Base-by-base conservation (phyloP, 139 green algal genomes). In the Pseudopediastrum boryanum region DNA sequence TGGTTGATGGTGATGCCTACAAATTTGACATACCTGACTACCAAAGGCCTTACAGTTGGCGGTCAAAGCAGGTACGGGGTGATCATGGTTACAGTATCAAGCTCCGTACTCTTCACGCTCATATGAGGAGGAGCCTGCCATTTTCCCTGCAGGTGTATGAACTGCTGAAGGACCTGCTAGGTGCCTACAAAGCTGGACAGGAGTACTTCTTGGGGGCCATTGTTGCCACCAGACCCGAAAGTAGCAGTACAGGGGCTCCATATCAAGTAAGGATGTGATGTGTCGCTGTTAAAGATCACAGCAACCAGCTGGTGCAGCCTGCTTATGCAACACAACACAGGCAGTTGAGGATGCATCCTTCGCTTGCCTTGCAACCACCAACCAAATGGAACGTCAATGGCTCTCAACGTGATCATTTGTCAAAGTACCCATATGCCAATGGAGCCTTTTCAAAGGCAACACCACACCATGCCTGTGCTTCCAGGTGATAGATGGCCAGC, bases 401-500 rank as follows among this genome's bases (percentile, higher is more conserved):
- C n/a, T n/a, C n/a, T n/a, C n/a, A n/a, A n/a, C n/a, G n/a, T n/a
- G n/a, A n/a, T n/a, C n/a, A n/a, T n/a, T n/a, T n/a, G n/a, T n/a
- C n/a, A n/a, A n/a, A n/a, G n/a, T n/a, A n/a, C n/a, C 19, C 48
- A 19, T 58, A 58, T 58, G 16, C 16, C 48, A 58, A 58, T 19
- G 16, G 48, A 16, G 48, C 48, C 48, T 19, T 19, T 58, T 58
- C 48, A 58, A 27, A 19, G 16, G 48, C n/a, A 58, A 19, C 19
- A 27, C 16, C 48, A 58, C 48, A 58, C 16, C 48, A 16, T 19
- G 16, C 48, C 48, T 58, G 48, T 38, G 1, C 42, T 52, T 43
- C 12, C 82, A 92, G 83, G 71, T 92, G 27, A 90, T 92, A 42
- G 87, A 92, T 58, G 87, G 87, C 1, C 87, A 92, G 85, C 87